Evolutionary conservation across 768 basidiomycete genomes (phyloP).

Genomic region (Naganishia vaughanmartiniae): DNA sequence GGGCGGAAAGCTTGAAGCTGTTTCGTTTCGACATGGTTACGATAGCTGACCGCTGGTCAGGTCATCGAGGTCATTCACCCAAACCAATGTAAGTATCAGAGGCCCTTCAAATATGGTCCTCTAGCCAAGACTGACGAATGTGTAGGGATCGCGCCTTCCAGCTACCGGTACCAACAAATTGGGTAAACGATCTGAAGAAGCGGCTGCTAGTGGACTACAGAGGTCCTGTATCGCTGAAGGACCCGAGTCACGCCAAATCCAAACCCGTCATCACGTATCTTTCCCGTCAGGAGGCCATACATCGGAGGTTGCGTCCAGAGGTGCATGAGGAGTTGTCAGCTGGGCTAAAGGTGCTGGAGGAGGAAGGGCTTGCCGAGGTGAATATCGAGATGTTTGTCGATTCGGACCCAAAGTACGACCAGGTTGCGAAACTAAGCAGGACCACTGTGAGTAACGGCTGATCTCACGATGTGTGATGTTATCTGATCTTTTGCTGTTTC

Average conservation of each 20-base stretch:
- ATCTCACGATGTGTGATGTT: neutral
- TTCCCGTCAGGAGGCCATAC: conserved; percentile 34
- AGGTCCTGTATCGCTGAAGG: conserved; percentile 33
- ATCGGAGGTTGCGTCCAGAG: conserved; percentile 29
- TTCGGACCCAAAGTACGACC: conserved; percentile 34
- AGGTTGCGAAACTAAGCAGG: conserved; percentile 30
- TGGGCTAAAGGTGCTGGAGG: conserved; percentile 29
- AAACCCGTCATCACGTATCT: conserved; percentile 40
- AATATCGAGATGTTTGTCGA: conserved; percentile 35
- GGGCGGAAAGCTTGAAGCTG: conserved; percentile 29
- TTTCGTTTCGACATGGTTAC: conserved; percentile 34
- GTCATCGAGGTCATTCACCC: conserved; percentile 25
- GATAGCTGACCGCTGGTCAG: conserved; percentile 37
- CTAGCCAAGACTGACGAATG: conserved; percentile 19
- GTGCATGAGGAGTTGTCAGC: conserved; percentile 32
- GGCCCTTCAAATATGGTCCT: neutral
- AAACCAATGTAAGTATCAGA: conserved; percentile 1
- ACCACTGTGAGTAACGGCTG: conserved; percentile 21
- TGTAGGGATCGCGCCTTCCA: conserved; percentile 42
- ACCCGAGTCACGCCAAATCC: conserved; percentile 1
- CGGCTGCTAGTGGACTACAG: conserved; percentile 36
- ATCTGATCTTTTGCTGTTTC: neutral
- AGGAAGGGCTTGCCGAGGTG: conserved; percentile 39
- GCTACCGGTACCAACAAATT: conserved; percentile 34
- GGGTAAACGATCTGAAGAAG: conserved; percentile 36